Evolutionary conservation across 1,284 basidiomycete genomes (phyloP).

Genomic region (Ceratobasidium sp.): DNA sequence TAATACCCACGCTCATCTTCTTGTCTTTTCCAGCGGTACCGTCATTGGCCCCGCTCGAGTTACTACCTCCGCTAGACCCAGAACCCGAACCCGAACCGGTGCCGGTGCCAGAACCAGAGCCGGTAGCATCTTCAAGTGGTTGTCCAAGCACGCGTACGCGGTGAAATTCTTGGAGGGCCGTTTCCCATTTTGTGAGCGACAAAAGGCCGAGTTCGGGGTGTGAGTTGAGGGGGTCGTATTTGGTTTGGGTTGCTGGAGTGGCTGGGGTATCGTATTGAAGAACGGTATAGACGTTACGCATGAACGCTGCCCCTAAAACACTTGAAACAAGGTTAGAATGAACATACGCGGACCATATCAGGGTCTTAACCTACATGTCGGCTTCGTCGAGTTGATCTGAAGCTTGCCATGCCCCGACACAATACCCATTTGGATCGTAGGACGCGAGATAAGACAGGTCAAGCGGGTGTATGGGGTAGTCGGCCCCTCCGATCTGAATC

Average conservation of each 20-base stretch:
- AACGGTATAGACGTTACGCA: constrained; percentile 50
- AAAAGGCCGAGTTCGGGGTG: constrained; percentile 46
- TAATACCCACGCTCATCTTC: constrained; percentile 42
- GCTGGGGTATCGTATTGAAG: constrained; percentile 44
- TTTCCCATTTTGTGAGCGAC: constrained; percentile 46
- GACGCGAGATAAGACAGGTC: constrained; percentile 44
- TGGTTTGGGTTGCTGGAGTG: constrained; percentile 2
- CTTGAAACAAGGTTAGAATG: constrained; percentile 9
- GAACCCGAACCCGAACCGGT: constrained; percentile 21
- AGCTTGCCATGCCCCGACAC: constrained; percentile 48
- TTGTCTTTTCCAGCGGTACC: constrained; percentile 17
- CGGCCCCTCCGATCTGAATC: constrained; percentile 40
- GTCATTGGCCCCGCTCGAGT: not conserved
- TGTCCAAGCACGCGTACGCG: constrained; percentile 44
- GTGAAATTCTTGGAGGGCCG: constrained; percentile 47
- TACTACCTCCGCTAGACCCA: constrained; percentile 4
- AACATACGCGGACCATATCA: not conserved
- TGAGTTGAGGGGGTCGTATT: constrained; percentile 17
- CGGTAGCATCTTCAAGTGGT: constrained; percentile 32
- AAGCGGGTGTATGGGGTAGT: constrained; percentile 48
- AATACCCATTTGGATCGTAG: constrained; percentile 38
- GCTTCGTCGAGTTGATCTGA: constrained; percentile 23
- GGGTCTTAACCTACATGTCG: constrained; percentile 44
- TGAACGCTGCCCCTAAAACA: constrained; percentile 47
- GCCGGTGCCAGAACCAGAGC: too few relatives aligned